Evolutionary conservation across 169 alveolate genomes (phyloP), one percentile per base, ranked within the genome.

Genomic region (Eimeria praecox): DNA sequence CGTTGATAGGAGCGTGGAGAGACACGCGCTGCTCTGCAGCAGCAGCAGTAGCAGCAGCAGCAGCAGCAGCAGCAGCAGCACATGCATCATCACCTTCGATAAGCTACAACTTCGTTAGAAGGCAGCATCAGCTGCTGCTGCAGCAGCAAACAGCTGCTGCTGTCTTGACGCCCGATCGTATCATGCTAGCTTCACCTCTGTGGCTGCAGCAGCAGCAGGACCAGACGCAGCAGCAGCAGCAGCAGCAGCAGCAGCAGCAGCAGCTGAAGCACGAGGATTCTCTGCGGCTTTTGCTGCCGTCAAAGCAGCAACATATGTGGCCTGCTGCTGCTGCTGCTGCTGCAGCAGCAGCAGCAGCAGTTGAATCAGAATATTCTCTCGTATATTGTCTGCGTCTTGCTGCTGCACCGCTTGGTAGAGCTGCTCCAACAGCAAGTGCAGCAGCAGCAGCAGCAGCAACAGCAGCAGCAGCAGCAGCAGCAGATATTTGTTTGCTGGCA

Each of bases 241-340:
- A 83, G 91, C 91, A 42, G 88, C 88, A 49, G 71, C 91, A 83
- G 91, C 77, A 83, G 52, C 91, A 82, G 73, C 90, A 82, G 46
- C 49, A 14, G 22, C 18, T 5, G 75, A 62, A 6, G n/a, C 54
- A 22, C 49, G 30, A 24, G 35, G 73, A 83, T 40, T 46, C 89
- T 4, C 42, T 20, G 59, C 69, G 64, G 38, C 66, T 78, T 8
- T 18, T 22, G 89, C 66, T 78, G 89, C 89, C 66, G 66, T 49
- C 89, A 24, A 46, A 33, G 40, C 42, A 78, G 30, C 49, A 20
- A 42, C 5, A 27, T 40, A 30, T 22, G 42, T 22, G 44, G 40
- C 49, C 35, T 40, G 91, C 91, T 8, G 75, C 90, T 9, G 90
- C 73, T 27, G 91, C 91, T 52, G 90, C 90, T 52, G 83, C 85